Conservation (phyloP, 73 alveolate species). For the Paramecium octaurelia region DNA sequence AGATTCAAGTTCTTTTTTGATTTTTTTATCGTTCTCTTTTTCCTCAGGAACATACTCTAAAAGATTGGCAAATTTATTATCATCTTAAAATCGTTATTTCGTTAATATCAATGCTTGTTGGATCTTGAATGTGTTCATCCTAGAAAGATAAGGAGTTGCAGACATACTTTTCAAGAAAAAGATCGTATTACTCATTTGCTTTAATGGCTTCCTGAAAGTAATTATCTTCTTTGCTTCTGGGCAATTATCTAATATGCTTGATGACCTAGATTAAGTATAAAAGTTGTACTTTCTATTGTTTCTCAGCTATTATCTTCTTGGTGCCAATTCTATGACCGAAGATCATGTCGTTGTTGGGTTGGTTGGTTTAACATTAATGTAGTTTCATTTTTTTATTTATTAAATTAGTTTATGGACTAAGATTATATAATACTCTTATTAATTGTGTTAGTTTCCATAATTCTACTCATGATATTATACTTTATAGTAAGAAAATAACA, state of each 20-base stretch:
- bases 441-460: background rate
- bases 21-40: background rate
- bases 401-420: background rate
- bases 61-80: slow-evolving; percentile 14
- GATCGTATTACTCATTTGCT: slow-evolving; percentile 7
- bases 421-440: background rate
- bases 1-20: slow-evolving; percentile 30
- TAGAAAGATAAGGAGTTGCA: background rate
- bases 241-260: slow-evolving; percentile 22
- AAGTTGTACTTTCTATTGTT: background rate
- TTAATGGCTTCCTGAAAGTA: background rate
- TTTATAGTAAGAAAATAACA: background rate
- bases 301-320: background rate
- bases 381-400: background rate
- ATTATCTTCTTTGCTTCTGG: slow-evolving; percentile 8
- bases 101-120: slow-evolving; percentile 4
- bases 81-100: slow-evolving; percentile 21
- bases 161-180: slow-evolving; percentile 7
- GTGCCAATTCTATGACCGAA: background rate
- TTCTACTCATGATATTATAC: background rate
- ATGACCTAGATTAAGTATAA: background rate
- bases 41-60: slow-evolving; percentile 40
- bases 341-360: slow-evolving; percentile 42
- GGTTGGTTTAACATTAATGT: slow-evolving; percentile 25
- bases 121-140: slow-evolving; percentile 33